Evolutionary conservation across 495 filamentous ascomycete species (phyloP), one percentile per base, ranked within the genome.

Genomic region (Podospora tetraspora): DNA sequence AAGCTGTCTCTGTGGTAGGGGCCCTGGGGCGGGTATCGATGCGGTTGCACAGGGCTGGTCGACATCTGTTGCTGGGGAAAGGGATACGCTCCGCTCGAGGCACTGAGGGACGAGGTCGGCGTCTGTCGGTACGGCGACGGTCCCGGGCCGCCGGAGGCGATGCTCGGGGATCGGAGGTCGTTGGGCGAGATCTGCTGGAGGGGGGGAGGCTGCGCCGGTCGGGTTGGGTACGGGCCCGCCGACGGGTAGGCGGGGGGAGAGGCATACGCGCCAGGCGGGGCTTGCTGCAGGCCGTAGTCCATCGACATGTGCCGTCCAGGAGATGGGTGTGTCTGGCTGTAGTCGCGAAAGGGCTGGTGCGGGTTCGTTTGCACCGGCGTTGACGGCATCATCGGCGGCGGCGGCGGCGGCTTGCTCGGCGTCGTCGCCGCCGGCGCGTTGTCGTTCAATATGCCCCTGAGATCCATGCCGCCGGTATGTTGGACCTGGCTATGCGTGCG

Each of bases 81-180:
- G 8, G 84, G 84, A 69, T 86, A 89, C 82, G 63, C 37, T 12
- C 73, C 79, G 74, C 76, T 78, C n/a, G 74, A 70, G 13, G 70
- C 75, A 70, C 79, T 78, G 62, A 79, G 60, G 21, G 82, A 82
- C 16, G 80, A 79, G 2, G 78, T 79, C 6, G 82, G 82, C 30
- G 80, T 82, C 56, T 80, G 83, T 63, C 82, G 82, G 69, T 86
- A 87, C 3, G 85, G 84, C 1, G 85, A 88, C 52, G 84, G 83
- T 1, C 73, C 81, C 13, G 83, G 80, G 61, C 81, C 81, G 61
- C 81, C 81, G 29, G 78, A 73, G 43, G 69, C 74, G 65, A 80
- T 73, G 66, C 78, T 80, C 64, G 85, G 84, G 22, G 85, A 86
- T 62, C 85, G 81, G 70, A 83, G 70, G 66, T 86, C 84, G 74